Evolutionary conservation across 176 grass and related monocot genomes (phyloP).

Genomic region (Carex littledalei): DNA sequence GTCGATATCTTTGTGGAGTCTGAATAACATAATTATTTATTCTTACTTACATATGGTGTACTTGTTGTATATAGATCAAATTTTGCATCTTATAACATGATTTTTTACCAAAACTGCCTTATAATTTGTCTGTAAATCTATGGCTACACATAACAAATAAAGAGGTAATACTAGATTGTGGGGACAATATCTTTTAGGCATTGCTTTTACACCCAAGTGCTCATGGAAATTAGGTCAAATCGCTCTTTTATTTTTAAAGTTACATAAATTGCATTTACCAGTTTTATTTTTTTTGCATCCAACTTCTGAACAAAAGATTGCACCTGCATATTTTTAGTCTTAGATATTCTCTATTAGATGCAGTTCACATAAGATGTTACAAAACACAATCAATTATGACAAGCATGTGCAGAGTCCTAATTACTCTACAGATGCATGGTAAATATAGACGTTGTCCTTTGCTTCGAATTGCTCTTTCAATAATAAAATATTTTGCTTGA

Average conservation of each 20-base stretch:
- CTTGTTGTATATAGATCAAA: background rate
- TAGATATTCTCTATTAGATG: background rate
- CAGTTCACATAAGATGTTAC: background rate
- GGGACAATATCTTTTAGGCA: background rate
- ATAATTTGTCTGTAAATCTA: background rate
- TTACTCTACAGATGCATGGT: background rate
- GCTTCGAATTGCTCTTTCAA: background rate
- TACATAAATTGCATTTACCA: background rate
- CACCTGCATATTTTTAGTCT: background rate
- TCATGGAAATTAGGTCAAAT: constrained; percentile 4
- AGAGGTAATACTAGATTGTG: background rate
- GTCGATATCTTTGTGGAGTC: background rate
- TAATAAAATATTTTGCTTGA: background rate
- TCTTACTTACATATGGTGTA: background rate
- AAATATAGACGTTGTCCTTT: background rate
- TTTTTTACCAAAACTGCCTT: background rate
- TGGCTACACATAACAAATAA: background rate
- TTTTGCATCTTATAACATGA: background rate
- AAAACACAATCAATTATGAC: background rate
- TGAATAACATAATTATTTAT: background rate
- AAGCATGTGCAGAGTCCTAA: too few species aligned
- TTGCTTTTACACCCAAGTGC: background rate
- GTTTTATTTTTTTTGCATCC: background rate
- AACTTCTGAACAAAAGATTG: background rate
- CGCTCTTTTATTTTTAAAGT: background rate